These are phyloP conservation scores for Tricharina praecox DNA, from an alignment of 495 filamentous ascomycete species.

Conservation along the genomic window DNA sequence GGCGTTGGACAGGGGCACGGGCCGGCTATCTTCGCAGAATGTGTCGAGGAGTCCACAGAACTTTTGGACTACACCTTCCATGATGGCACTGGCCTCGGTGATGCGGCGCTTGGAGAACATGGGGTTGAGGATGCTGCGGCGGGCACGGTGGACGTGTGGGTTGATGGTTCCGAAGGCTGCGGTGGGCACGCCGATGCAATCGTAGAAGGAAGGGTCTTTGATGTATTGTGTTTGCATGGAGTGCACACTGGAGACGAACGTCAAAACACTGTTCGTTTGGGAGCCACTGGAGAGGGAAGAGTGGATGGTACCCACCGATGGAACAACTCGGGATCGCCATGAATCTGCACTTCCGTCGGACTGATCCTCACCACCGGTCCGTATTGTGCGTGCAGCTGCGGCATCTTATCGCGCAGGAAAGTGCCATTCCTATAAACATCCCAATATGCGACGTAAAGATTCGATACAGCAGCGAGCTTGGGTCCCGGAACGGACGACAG, in stretches of 20 bases:
- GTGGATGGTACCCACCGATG: slow-evolving; percentile 22
- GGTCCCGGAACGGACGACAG: slow-evolving; percentile 31
- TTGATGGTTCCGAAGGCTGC: not conserved
- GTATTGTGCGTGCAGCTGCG: not conserved
- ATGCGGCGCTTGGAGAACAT: slow-evolving; percentile 39
- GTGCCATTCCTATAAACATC: not conserved
- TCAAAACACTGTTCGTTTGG: no score
- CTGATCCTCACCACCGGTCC: slow-evolving; percentile 37
- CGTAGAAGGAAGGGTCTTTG: slow-evolving; percentile 17
- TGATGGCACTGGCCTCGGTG: slow-evolving; percentile 9
- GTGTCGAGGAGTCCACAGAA: not conserved
- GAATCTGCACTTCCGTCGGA: slow-evolving; percentile 36
- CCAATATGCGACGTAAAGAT: slow-evolving; percentile 13
- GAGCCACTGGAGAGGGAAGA: no score
- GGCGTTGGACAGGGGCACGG: not conserved
- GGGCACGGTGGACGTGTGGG: slow-evolving; percentile 30
- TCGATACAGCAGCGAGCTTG: slow-evolving; percentile 29
- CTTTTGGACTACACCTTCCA: not conserved
- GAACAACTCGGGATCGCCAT: slow-evolving; percentile 29
- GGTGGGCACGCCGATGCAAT: not conserved
- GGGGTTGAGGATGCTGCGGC: slow-evolving; percentile 29
- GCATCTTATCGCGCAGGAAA: not conserved
- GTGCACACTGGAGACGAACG: not conserved
- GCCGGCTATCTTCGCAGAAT: not conserved
- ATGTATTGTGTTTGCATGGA: slow-evolving; percentile 6